Evolutionary conservation across 2,329 filamentous ascomycete genomes (phyloP), one percentile per base, ranked within the genome.

Genomic region (Aspergillus chevalieri): DNA sequence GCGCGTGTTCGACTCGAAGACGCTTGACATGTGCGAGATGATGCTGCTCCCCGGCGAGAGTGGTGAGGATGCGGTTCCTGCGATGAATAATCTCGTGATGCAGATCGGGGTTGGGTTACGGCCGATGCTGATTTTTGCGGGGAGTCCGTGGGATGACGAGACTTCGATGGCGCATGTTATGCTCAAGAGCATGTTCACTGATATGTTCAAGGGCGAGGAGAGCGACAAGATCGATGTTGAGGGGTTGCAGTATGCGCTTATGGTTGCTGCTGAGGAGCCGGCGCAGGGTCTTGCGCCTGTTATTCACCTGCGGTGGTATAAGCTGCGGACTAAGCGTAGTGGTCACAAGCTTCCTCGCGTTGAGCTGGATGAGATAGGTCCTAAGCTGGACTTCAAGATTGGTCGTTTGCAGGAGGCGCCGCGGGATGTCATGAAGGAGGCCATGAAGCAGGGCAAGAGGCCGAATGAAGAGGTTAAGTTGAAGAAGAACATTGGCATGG

Each of bases 401-500:
- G 91, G 93, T 21, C 84, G 93, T 59, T 75, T 85, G 57, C 83
- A 83, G 65, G 85, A 93, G 70, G 83, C 92, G 1, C 89, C 95
- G 59, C 79, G 83, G 62, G 80, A 80, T 10, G 81, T 88, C 73
- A 80, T 86, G 79, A 97, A 95, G 81, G 87, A 92, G 72, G 90
- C 92, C 15, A 80, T 96, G 81, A 89, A 85, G 80, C 89, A 86
- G 75, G 80, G 89, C 46, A 91, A 86, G 78, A 82, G 82, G 36
- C 71, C 70, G 9, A 71, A 73, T 44, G 64, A 71, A 55, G 66
- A 78, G 63, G 67, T 75, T 53, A 76, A 73, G 72, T 85, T 86
- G 53, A 97, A 95, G 86, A 98, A 98, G 86, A 98, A 98, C 71
- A 86, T 98, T 61, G 82, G 84, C 48, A 94, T 87, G 50, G 91